A percentile compares a stretch with the other conserved stretches of the same genome.
These are phyloP conservation scores for Saccharomycopsis vini DNA, from an alignment of 805 yeast species.

Conservation along the genomic window DNA sequence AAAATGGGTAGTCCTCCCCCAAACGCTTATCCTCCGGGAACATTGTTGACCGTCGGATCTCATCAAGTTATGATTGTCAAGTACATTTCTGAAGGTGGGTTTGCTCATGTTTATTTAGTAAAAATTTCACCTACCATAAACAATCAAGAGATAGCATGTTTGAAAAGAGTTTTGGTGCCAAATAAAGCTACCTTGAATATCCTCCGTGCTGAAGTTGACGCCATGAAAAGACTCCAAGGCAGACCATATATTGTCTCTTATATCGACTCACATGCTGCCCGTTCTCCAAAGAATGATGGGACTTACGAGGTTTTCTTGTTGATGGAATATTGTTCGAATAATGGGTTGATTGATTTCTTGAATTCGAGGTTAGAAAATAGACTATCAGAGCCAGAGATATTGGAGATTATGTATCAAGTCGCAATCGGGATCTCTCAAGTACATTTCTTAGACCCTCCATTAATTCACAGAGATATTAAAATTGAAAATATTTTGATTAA, in stretches of 20 bases:
- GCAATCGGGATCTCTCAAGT: constrained; percentile 70
- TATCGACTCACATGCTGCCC: constrained; percentile 90
- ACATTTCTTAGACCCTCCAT: constrained; percentile 64
- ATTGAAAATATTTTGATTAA: constrained; percentile 89
- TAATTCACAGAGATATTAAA: constrained; percentile 79
- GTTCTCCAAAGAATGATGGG: constrained; percentile 43
- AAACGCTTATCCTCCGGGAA: constrained; percentile 65
- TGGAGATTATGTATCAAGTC: constrained; percentile 59
- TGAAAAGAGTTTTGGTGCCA: constrained; percentile 93
- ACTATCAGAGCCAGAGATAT: constrained; percentile 57
- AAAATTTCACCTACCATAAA: constrained; percentile 50
- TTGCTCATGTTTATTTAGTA: constrained; percentile 89
- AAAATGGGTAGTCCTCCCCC: constrained; percentile 39
- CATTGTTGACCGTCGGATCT: constrained; percentile 72
- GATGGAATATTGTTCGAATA: constrained; percentile 72
- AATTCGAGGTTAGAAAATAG: constrained; percentile 59
- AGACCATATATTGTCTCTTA: constrained; percentile 76
- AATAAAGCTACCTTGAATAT: constrained; percentile 75
- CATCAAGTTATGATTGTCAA: constrained; percentile 61
- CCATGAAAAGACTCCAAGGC: constrained; percentile 84
- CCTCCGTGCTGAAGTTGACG: constrained; percentile 91
- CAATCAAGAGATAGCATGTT: constrained; percentile 58
- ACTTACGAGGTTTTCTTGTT: constrained; percentile 67
- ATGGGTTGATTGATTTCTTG: constrained; percentile 75
- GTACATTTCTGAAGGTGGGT: constrained; percentile 86